A percentile compares a stretch with the other conserved stretches of the same genome.
Conservation (phyloP, 108 stramenopile genomes). For the Cyclotella baltica region DNA sequence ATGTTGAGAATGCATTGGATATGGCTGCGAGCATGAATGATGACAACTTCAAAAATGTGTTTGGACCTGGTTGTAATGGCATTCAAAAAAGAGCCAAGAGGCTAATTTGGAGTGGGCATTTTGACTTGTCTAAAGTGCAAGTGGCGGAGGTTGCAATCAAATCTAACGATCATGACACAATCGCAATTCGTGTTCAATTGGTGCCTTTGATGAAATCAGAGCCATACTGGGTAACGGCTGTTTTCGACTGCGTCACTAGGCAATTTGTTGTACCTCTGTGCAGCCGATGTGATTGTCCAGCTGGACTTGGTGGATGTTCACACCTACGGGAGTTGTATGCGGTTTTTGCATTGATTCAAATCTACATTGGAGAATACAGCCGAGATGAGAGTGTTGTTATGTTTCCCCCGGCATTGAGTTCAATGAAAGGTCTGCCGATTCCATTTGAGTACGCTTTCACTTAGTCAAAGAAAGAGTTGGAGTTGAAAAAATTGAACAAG, state of each 20-base stretch:
- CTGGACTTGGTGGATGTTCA: conserved; percentile 6
- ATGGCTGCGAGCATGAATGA: background rate
- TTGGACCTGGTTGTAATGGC: conserved; percentile 2
- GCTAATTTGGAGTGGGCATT: conserved; percentile 2
- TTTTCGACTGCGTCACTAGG: background rate
- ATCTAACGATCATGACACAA: background rate
- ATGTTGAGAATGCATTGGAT: background rate
- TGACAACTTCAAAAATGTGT: background rate
- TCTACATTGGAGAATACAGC: background rate
- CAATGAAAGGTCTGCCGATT: conserved; percentile 5
- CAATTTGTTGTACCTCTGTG: background rate
- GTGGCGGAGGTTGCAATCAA: background rate
- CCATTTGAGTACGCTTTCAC: background rate
- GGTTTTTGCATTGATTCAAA: background rate
- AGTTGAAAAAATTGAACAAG: conserved; percentile 5
- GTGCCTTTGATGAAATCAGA: conserved; percentile 1
- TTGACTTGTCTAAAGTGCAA: background rate
- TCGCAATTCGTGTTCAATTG: background rate
- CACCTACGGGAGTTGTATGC: background rate
- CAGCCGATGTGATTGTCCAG: conserved; percentile 10
- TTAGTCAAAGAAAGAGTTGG: background rate
- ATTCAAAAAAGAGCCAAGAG: background rate
- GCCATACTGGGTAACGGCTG: conserved; percentile 8
- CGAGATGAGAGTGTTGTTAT: background rate
- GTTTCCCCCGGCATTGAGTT: background rate